These are phyloP conservation scores for Xylariales sp. DNA, from an alignment of 2,329 filamentous ascomycete genomes.

Conservation along the genomic window DNA sequence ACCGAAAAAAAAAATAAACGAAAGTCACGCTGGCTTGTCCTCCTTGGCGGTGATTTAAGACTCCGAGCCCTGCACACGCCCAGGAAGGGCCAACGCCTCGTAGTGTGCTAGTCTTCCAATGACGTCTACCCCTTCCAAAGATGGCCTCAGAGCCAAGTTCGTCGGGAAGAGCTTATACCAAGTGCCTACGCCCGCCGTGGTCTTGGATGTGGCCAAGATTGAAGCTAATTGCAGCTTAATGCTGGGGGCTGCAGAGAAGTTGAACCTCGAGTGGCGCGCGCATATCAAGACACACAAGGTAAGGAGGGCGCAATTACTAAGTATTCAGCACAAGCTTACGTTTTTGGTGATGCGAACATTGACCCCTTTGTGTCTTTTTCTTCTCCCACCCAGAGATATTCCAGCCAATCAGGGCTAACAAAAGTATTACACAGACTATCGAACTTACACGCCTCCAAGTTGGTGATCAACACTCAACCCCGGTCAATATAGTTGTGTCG, in stretches of 20 bases:
- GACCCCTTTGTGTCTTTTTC: neutral
- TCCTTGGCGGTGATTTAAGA: too few relatives aligned
- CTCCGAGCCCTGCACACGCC: too few relatives aligned
- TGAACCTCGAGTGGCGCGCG: slow-evolving; percentile 65
- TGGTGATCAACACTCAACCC: slow-evolving; percentile 42
- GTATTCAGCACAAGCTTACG: too few relatives aligned
- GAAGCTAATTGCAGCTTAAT: slow-evolving; percentile 66
- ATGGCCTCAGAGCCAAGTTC: slow-evolving; percentile 36
- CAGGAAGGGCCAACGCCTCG: too few relatives aligned
- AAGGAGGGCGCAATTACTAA: too few relatives aligned
- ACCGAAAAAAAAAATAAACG: too few relatives aligned
- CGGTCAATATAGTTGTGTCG: slow-evolving; percentile 64
- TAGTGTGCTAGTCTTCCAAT: neutral
- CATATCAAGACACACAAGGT: slow-evolving; percentile 86
- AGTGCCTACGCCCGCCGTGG: slow-evolving; percentile 60
- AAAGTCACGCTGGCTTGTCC: too few relatives aligned
- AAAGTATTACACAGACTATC: slow-evolving; percentile 45
- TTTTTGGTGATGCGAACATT: too few relatives aligned
- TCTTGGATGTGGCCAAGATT: slow-evolving; percentile 65
- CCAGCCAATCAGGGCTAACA: too few relatives aligned
- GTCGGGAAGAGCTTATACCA: slow-evolving; percentile 57
- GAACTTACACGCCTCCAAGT: slow-evolving; percentile 67
- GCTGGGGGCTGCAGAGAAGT: slow-evolving; percentile 55
- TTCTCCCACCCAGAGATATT: too few relatives aligned
- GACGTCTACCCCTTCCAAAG: slow-evolving; percentile 20